Percentiles rank a stretch among this genome's conserved stretches.
Conservation (phyloP, 2,329 filamentous ascomycete species). For the Sphaerulina populicola region DNA sequence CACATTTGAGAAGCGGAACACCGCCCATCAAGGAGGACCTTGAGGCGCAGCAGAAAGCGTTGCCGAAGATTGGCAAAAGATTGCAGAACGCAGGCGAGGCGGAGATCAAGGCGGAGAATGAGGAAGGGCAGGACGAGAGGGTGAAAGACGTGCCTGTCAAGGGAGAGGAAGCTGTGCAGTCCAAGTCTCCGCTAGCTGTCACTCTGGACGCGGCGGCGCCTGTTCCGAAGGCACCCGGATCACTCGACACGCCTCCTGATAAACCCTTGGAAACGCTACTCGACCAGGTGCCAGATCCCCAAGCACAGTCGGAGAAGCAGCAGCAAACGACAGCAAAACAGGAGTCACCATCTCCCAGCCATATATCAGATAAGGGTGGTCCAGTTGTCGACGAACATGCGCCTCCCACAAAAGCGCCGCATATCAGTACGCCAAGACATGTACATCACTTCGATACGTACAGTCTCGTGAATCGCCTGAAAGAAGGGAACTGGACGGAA, state of each 20-base stretch:
- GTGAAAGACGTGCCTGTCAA: constrained; percentile 15
- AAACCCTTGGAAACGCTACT: constrained; percentile 26
- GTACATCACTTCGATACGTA: constrained; percentile 97
- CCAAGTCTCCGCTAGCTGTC: constrained; percentile 16
- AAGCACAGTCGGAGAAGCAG: constrained; percentile 19
- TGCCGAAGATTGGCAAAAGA: constrained; percentile 30
- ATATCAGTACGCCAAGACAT: constrained; percentile 67
- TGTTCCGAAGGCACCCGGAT: constrained; percentile 6
- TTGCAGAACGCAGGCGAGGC: constrained; percentile 27
- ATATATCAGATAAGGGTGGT: constrained; percentile 19
- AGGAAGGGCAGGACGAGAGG: constrained; percentile 5
- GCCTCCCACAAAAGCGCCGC: constrained; percentile 44
- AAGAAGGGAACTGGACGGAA: constrained; percentile 60
- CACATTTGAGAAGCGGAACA: constrained; percentile 29
- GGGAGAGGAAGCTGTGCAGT: constrained; percentile 13
- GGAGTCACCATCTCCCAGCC: not conserved
- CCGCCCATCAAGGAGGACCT: constrained; percentile 8
- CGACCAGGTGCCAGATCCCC: constrained; percentile 26
- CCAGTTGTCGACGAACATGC: constrained; percentile 36
- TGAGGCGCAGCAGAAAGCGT: constrained; percentile 10
- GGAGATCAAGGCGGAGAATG: constrained; percentile 18
- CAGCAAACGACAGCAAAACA: constrained; percentile 15
- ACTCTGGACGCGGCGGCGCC: constrained; percentile 21
- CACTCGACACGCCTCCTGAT: constrained; percentile 15
- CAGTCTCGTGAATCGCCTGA: constrained; percentile 72